Evolutionary conservation across 371 early-diverging fungal species (phyloP), one percentile per base, ranked within the genome.

Genomic region (Apophysomyces elegans): DNA sequence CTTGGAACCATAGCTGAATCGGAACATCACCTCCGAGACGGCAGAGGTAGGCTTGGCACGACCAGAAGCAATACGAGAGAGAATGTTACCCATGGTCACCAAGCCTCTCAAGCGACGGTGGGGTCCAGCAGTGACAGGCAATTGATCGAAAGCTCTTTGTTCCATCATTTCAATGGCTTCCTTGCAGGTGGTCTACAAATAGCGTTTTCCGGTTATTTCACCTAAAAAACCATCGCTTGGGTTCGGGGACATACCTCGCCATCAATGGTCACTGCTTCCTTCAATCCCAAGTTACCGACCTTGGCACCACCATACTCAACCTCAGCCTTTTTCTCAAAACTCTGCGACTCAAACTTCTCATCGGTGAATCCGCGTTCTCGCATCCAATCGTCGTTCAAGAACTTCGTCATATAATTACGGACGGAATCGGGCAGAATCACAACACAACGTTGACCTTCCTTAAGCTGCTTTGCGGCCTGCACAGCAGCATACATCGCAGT

Each of bases 341-440:
- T 77, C 50, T 75, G 72, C 0, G 63, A 69, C 37, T 78, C 80
- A 57, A 76, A 76, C 56, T 70, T 59, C 37, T 86, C 82, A 60
- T 90, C 92, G 35, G 91, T 79, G 75, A 93, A 92, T 5, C 86
- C 88, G 70, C 88, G 86, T 61, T 80, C 71, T 69, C 86, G 83
- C 97, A 98, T 96, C 99, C 99, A 98, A 60, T 90, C 93, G 72
- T 97, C 99, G 74, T 90, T 93, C 76, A 90, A 86, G 79, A 94
- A 96, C 79, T 97, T 98, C 68, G 95, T 93, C 97, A 98, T 97
- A 81, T 99, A 99, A 83, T 99, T 99, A 67, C 97, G 90, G 57
- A 97, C 96, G 0, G 97, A 96, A 79, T 98, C 99, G 35, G 98
- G 93, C 58, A 99, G 83, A 32, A 99, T 82, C 7, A 98, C 97